Conservation (phyloP, 345 rosid genomes). For the Diplotaxis tenuifolia region DNA sequence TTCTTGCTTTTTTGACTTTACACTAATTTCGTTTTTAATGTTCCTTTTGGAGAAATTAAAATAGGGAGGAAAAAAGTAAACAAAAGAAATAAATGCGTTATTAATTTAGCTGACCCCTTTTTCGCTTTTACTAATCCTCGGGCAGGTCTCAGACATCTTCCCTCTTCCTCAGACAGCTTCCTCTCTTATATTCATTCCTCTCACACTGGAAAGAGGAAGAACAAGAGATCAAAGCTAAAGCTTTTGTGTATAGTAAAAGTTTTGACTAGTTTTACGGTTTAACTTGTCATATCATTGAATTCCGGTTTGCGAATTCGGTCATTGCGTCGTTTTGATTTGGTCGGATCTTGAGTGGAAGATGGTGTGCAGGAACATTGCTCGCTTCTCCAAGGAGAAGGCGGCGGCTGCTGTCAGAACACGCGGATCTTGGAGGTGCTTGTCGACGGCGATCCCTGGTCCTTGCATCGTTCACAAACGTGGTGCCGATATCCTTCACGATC, state of each 20-base stretch:
- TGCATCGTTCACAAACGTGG: constrained; percentile 97
- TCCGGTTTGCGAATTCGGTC: not conserved
- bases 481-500: constrained; percentile 97
- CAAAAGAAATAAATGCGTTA: constrained; percentile 2
- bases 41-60: not conserved
- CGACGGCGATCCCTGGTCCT: constrained; percentile 85
- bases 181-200: not conserved
- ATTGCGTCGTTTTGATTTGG: not conserved
- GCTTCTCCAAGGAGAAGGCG: constrained; percentile 29
- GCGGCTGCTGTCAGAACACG: constrained; percentile 20
- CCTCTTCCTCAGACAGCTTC: constrained; percentile 29
- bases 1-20: not conserved
- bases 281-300: constrained; percentile 7
- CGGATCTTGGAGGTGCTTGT: constrained; percentile 62
- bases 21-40: not conserved
- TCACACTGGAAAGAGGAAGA: constrained; percentile 9
- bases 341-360: constrained; percentile 43
- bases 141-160: constrained; percentile 28
- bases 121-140: constrained; percentile 12
- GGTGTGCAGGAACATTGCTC: constrained; percentile 71
- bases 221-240: not conserved
- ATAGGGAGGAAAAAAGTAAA: not conserved
- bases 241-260: not conserved
- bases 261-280: not conserved
- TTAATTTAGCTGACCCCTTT: constrained; percentile 13